Percentiles rank a stretch among this genome's conserved stretches.
Conservation (phyloP, 2,329 filamentous ascomycete species). For the Colletotrichum noveboracense region DNA sequence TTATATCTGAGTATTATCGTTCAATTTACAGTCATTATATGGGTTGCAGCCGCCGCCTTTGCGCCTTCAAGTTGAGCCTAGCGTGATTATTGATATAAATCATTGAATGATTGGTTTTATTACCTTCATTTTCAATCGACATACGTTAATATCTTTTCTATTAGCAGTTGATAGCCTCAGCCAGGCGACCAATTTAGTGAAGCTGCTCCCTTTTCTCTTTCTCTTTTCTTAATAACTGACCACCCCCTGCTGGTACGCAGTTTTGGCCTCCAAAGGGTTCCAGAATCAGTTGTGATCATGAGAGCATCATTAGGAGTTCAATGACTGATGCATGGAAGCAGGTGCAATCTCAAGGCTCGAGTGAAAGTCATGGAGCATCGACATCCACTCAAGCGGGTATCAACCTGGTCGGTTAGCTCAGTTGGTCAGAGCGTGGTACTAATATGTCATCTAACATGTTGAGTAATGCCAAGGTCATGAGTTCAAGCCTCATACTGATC, state of each 20-base stretch:
- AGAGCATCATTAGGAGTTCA: neutral
- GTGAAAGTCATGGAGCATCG: neutral
- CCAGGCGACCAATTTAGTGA: neutral
- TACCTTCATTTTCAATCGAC: neutral
- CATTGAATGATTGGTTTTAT: too few species aligned
- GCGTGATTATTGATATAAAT: neutral
- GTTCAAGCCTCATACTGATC: neutral
- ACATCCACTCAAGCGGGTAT: neutral
- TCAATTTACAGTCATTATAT: neutral
- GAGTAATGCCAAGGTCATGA: neutral
- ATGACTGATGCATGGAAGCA: neutral
- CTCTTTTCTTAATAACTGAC: neutral
- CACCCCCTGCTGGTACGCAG: neutral
- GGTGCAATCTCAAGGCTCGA: neutral
- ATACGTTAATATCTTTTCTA: too few species aligned
- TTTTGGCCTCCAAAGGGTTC: neutral
- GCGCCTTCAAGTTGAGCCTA: neutral
- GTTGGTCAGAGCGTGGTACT: neutral
- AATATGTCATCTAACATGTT: neutral
- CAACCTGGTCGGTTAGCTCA: neutral
- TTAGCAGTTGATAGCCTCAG: neutral
- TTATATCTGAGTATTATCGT: neutral
- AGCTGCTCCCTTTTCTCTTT: neutral
- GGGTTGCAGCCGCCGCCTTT: neutral
- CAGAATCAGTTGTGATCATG: neutral